A percentile compares a stretch with the other conserved stretches of the same genome.
Evolutionary conservation across 1,139 yeast genomes (phyloP).

Genomic region (Sugiyamaella neomexicana): DNA sequence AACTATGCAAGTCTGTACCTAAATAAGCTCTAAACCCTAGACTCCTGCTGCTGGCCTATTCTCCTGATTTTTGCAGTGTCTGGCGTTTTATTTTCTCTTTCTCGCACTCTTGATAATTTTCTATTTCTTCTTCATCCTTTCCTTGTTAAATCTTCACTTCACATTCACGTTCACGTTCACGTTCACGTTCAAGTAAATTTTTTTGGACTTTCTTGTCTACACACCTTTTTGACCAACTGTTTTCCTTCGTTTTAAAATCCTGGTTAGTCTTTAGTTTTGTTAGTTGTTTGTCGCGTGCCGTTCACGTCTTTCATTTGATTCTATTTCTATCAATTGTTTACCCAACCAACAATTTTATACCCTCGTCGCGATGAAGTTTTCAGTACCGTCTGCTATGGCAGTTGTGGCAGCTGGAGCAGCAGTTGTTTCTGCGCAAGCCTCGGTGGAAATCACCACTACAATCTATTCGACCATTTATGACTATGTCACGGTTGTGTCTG

Average conservation of each 20-base stretch:
- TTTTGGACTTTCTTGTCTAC: background rate
- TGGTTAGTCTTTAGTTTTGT: background rate
- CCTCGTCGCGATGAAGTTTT: constrained; percentile 12
- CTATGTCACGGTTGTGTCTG: constrained; percentile 29
- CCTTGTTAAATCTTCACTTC: background rate
- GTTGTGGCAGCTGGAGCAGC: constrained; percentile 16
- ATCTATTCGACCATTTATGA: constrained; percentile 30
- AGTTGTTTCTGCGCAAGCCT: constrained; percentile 17
- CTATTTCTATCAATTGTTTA: background rate
- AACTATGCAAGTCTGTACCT: background rate
- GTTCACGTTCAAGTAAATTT: background rate
- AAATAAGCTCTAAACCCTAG: background rate
- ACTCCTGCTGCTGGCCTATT: background rate
- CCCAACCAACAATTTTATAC: background rate
- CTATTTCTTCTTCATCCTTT: background rate
- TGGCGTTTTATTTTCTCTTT: background rate
- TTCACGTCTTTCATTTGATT: background rate
- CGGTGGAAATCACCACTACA: constrained; percentile 29
- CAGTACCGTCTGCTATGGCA: constrained; percentile 10
- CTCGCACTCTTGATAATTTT: background rate
- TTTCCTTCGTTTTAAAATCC: constrained; percentile 8
- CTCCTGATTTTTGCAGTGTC: background rate
- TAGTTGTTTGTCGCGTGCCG: background rate
- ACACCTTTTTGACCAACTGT: constrained; percentile 6
- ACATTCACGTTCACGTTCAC: constrained; percentile 1